These are phyloP conservation scores for Volvariella surrecta DNA, from an alignment of 1,284 basidiomycete genomes.

Conservation along the genomic window DNA sequence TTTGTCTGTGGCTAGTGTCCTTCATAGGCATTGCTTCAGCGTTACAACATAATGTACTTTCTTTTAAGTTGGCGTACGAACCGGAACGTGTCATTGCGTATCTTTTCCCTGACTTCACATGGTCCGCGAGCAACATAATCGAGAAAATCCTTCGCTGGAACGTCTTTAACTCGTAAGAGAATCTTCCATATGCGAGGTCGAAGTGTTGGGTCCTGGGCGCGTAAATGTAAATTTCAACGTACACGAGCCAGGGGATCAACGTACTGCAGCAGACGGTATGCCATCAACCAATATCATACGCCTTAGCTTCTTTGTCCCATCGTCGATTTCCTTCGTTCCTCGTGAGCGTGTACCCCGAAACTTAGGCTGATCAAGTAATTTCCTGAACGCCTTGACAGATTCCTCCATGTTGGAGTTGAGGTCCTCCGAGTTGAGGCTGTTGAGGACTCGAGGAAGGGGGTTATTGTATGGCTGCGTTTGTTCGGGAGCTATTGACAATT, in stretches of 20 bases:
- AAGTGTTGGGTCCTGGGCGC: constrained; percentile 57
- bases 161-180: constrained; percentile 70
- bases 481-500: neutral
- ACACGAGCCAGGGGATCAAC: constrained; percentile 6
- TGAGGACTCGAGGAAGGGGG: too few species aligned
- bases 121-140: constrained; percentile 79
- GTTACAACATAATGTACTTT: neutral
- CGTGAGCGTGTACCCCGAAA: constrained; percentile 46
- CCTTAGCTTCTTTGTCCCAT: constrained; percentile 74
- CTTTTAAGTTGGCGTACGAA: constrained; percentile 18
- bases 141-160: constrained; percentile 72
- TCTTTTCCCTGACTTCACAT: constrained; percentile 84
- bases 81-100: constrained; percentile 77
- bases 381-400: constrained; percentile 40
- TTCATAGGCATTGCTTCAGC: constrained; percentile 22
- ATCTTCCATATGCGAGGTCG: constrained; percentile 90
- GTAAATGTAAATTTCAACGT: constrained; percentile 1
- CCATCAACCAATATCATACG: constrained; percentile 83
- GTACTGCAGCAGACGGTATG: constrained; percentile 64
- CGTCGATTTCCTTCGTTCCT: constrained; percentile 61
- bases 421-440: too few species aligned
- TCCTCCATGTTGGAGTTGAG: too few species aligned
- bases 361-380: constrained; percentile 64
- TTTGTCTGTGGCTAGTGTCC: constrained; percentile 90
- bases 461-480: neutral